Percentiles rank a stretch among this genome's conserved stretches.
These are phyloP conservation scores for Mimosa pudica DNA, from an alignment of 306 rosid species.

Conservation along the genomic window DNA sequence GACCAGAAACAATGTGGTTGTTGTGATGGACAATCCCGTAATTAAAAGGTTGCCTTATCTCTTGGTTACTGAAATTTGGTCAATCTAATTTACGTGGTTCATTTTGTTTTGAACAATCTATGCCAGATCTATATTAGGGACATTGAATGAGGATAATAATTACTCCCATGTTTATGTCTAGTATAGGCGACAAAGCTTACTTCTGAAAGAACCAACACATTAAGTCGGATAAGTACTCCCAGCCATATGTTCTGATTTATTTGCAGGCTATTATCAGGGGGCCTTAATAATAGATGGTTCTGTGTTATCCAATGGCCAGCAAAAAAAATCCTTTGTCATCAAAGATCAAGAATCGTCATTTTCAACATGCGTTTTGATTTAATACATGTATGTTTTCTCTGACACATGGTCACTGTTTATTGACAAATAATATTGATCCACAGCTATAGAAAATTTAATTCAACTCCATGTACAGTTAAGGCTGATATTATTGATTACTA, in stretches of 20 bases:
- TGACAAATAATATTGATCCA: background rate
- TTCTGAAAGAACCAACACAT: conserved; percentile 35
- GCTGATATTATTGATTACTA: background rate
- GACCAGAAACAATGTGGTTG: background rate
- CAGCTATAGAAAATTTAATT: background rate
- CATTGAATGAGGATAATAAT: conserved; percentile 22
- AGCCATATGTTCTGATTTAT: conserved; percentile 20
- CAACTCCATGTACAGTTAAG: background rate
- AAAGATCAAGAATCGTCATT: conserved; percentile 18
- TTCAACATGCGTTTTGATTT: conserved; percentile 23
- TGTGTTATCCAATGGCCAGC: background rate
- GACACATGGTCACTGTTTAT: background rate
- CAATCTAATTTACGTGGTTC: background rate
- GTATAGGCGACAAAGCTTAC: conserved; percentile 30
- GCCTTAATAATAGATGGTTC: conserved; percentile 1
- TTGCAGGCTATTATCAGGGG: conserved; percentile 14
- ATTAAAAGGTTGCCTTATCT: background rate
- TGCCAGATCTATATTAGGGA: background rate
- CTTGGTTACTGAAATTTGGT: background rate
- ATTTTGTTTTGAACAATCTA: conserved; percentile 16
- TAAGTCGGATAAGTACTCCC: conserved; percentile 33
- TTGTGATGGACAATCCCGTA: background rate
- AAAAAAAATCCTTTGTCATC: conserved; percentile 17
- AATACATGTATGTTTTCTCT: conserved; percentile 3
- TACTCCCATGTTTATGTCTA: background rate